Percentiles rank a stretch among this genome's conserved stretches.
Conservation (phyloP, 139 green algal species). For the Auxenochlorella pyrenoidosa region DNA sequence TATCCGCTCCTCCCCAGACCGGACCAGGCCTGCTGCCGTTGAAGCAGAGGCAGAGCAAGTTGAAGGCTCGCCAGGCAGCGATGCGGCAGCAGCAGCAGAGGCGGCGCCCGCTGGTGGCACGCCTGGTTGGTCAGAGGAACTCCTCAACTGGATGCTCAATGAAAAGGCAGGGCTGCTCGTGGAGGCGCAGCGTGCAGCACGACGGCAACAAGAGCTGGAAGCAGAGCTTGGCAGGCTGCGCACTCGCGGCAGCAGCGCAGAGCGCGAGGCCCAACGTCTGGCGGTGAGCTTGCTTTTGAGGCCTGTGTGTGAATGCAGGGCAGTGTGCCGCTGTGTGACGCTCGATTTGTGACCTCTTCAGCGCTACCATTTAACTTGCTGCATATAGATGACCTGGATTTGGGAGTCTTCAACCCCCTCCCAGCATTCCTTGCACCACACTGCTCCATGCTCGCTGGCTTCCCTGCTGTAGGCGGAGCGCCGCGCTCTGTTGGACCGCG, state of each 20-base stretch:
- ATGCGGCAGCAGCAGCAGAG: not conserved
- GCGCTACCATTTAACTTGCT: too few species aligned
- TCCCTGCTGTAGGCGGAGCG: slow-evolving; percentile 8
- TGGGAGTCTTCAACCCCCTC: too few species aligned
- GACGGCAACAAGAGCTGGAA: slow-evolving; percentile 6
- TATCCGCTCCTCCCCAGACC: not conserved
- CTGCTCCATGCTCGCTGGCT: too few species aligned
- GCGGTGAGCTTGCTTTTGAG: not conserved
- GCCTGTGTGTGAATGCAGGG: not conserved
- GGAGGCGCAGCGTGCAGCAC: slow-evolving; percentile 14
- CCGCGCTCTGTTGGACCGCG: slow-evolving; percentile 4
- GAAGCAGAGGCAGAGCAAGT: not conserved
- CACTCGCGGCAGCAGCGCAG: not conserved
- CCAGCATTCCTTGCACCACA: too few species aligned
- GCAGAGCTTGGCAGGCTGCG: slow-evolving; percentile 2
- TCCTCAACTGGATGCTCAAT: slow-evolving; percentile 34
- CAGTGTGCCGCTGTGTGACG: too few species aligned
- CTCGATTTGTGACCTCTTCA: too few species aligned
- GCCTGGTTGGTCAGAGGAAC: slow-evolving; percentile 30
- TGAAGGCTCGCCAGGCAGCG: not conserved
- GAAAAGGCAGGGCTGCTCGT: slow-evolving; percentile 34
- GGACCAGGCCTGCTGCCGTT: not conserved
- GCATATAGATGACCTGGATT: too few species aligned
- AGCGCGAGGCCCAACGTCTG: slow-evolving; percentile 15
- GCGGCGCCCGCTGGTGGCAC: too few species aligned